Base-by-base conservation (phyloP, 106 monocot genomes). In the Dendrobium catenatum region DNA sequence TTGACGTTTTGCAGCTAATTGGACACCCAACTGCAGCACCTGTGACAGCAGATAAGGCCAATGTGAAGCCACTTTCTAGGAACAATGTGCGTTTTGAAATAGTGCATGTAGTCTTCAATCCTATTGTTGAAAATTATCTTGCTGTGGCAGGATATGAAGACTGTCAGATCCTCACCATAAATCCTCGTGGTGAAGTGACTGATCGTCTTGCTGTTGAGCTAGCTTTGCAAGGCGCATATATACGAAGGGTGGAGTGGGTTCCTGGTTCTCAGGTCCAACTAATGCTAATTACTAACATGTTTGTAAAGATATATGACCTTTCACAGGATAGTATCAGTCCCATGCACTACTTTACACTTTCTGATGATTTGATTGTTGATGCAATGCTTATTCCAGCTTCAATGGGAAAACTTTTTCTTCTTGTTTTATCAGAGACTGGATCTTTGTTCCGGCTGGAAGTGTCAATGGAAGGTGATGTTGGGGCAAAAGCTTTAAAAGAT, bases 141-240 rank as follows among this genome's bases (percentile, higher is more conserved):
- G 87, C 88, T 83, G 95, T 93, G 40, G 89, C 93, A 42, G 99
- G 99, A 37, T 99, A 90, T 85, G 93, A 93, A 79, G 99, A 99
- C 24, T 99, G 99, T 82, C 95, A 95, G 80, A 90, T 99, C 22
- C 95, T 99, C 70, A 99, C 93, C 42, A 84, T 99, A 40, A 99
- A 95, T 88, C 86, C 90, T 75, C 91, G 99, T 78, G 99, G 99
- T 77, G 99, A 99, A 85, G 95, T 99, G 72, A 93, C 93, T 79
- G 99, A 99, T 81, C 93, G 99, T 31, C 99, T 99, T 88, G 93
- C 99, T 15, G 83, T 99, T 80, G 99, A 99, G 86, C 95, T 99
- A 86, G 95, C 95, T 37, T 61, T 93, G 81, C 91, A 95, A 82
- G 95, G 93, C 61, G 88, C 91, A 77, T 93, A 95, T 89, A 91